A percentile compares a stretch with the other conserved stretches of the same genome.
phyloP scores from a whole-genome alignment of 805 yeast genomes.

The Ogataea corticis region DNA sequence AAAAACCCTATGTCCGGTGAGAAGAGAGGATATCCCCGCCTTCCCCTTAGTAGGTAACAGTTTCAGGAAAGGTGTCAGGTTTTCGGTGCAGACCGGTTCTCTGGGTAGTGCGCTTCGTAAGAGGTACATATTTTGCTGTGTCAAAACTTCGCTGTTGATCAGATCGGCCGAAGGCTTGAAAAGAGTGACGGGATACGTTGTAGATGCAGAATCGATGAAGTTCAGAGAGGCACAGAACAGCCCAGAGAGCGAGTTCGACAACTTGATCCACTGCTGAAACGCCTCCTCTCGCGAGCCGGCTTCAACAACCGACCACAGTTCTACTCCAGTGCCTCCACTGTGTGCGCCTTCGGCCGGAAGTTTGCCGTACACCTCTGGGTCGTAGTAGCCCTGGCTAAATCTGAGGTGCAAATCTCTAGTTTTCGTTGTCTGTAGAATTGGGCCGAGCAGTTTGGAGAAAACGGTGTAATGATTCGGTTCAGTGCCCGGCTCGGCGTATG shows the following conservation, averaged over 20 bases:
- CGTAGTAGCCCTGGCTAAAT: slow-evolving; percentile 96
- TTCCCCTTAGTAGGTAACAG: slow-evolving; percentile 89
- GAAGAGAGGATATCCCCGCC: slow-evolving; percentile 79
- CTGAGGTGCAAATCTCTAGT: slow-evolving; percentile 79
- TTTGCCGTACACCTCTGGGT: slow-evolving; percentile 81
- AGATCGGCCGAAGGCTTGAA: slow-evolving; percentile 30
- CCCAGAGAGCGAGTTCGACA: slow-evolving; percentile 81
- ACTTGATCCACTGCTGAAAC: slow-evolving; percentile 61
- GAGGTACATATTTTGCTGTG: slow-evolving; percentile 48
- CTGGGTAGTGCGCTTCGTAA: slow-evolving; percentile 88
- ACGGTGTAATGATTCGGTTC: slow-evolving; percentile 51
- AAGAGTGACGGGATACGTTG: slow-evolving; percentile 62
- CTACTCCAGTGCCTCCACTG: slow-evolving; percentile 95
- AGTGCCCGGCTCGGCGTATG: slow-evolving; percentile 23
- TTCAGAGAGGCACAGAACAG: slow-evolving; percentile 93
- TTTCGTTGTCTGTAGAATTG: slow-evolving; percentile 63
- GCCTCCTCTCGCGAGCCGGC: slow-evolving; percentile 58
- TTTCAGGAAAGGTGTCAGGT: slow-evolving; percentile 89
- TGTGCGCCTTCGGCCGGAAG: slow-evolving; percentile 69
- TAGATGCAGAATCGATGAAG: slow-evolving; percentile 75
- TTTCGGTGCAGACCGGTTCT: slow-evolving; percentile 96
- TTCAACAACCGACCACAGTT: slow-evolving; percentile 83
- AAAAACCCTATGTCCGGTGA: slow-evolving; percentile 89
- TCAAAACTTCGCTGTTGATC: slow-evolving; percentile 22
- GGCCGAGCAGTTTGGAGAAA: slow-evolving; percentile 82